These are phyloP conservation scores for Barnettozyma populi DNA, from an alignment of 805 yeast genomes.

Conservation along the genomic window DNA sequence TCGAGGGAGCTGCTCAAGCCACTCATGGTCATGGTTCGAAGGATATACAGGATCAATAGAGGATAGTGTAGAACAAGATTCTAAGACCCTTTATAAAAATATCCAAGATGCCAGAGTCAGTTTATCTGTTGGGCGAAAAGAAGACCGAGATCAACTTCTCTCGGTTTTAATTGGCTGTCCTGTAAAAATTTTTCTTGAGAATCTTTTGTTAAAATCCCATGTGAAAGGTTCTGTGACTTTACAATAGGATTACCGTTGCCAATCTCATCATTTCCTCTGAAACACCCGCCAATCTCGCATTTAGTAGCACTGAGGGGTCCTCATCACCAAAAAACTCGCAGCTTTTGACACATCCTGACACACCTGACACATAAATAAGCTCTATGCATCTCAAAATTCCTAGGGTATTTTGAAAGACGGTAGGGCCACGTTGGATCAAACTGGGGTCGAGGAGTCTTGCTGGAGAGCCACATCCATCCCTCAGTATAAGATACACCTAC, in stretches of 20 bases:
- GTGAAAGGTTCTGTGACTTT: not conserved
- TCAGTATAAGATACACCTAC: no score
- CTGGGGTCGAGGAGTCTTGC: not conserved
- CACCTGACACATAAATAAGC: not conserved
- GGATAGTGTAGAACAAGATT: not conserved
- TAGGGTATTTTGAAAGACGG: not conserved
- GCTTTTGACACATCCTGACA: not conserved
- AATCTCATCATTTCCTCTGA: not conserved
- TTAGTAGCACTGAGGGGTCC: not conserved
- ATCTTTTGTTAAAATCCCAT: not conserved
- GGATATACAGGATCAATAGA: not conserved
- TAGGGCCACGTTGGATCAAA: not conserved
- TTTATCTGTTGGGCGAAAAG: not conserved
- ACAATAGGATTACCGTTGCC: not conserved
- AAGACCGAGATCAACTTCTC: not conserved
- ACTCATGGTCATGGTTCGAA: not conserved
- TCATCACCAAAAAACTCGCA: not conserved
- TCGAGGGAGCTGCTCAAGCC: not conserved
- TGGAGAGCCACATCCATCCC: no score
- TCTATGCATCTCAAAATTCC: constrained; percentile 1
- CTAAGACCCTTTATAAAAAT: no score
- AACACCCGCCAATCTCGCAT: not conserved
- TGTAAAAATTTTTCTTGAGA: not conserved
- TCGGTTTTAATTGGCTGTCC: not conserved
- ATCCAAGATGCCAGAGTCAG: not conserved